Evolutionary conservation across 106 monocot genomes (phyloP).

Genomic region (Iris macrosiphon): DNA sequence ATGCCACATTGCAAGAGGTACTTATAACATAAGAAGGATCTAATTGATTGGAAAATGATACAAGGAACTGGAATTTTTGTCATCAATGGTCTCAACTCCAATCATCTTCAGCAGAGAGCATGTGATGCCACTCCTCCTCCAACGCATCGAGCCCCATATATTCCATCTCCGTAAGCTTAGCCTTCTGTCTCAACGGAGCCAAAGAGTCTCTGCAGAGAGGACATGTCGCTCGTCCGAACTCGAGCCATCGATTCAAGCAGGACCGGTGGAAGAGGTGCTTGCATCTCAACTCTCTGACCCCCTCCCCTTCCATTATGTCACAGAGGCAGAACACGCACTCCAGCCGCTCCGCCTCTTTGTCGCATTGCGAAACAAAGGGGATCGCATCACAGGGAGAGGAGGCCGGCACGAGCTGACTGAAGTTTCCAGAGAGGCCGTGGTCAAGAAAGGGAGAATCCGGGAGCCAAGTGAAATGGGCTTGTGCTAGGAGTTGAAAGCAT

Average conservation of each 20-base stretch:
- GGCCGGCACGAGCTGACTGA: background rate
- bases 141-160: background rate
- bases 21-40: no score
- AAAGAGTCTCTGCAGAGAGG: conserved; percentile 29
- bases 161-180: background rate
- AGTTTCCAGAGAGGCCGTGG: background rate
- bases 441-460: background rate
- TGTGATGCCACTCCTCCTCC: no score
- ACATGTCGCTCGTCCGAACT: conserved; percentile 14
- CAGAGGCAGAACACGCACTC: conserved; percentile 29
- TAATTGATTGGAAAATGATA: no score
- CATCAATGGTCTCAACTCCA: no score
- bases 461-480: background rate
- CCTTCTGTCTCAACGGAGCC: background rate
- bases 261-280: conserved; percentile 35
- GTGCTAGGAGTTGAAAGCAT: background rate
- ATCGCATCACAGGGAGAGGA: background rate
- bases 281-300: conserved; percentile 27
- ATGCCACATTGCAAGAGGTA: no score
- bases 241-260: conserved; percentile 34
- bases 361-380: background rate
- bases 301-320: conserved; percentile 19
- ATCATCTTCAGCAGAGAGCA: no score
- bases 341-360: background rate
- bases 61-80: no score